Evolutionary conservation across 306 rosid genomes (phyloP), one percentile per base, ranked within the genome.

Genomic region (Cyamopsis tetragonoloba): DNA sequence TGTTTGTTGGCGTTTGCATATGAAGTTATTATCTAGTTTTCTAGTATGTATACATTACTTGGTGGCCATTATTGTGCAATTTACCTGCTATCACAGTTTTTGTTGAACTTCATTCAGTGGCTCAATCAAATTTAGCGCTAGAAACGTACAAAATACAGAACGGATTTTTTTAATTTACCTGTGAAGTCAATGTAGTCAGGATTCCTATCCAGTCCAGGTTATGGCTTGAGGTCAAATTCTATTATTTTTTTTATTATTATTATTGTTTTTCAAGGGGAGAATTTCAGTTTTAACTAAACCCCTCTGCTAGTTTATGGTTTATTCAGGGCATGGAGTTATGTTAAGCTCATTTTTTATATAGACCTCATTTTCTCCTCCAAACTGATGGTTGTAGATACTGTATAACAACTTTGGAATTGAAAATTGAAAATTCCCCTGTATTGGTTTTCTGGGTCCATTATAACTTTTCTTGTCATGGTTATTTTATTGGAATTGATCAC

Each of bases 401-500:
- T 56, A 12, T 46, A 62, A 34, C 10, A 54, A 8, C 18, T 70
- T 27, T 51, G 47, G 58, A 75, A 46, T 11, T 58, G n/a, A 47
- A 22, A 75, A 46, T 11, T 58, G n/a, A 47, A 22, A 43, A 51
- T 43, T 58, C 34, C 17, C 11, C 15, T 66, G 13, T 48, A 26
- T 35, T 55, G 39, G 53, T 64, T 49, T 59, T 71, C 17, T 53
- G 61, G 35, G 7, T 58, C 23, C 50, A 23, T 23, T 70, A 27
- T 60, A 58, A 31, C 49, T 47, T 74, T 53, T 47, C 55, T 31
- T 41, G 34, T 63, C 50, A 59, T 49, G 27, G 14, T 15, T 43
- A 60, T 62, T 74, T 79, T 26, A 34, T 67, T 55, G 46, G 34
- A 55, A 71, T 53, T 28, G 10, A 71, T 67, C 38, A 17, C 51